phyloP scores from a whole-genome alignment of 2,329 filamentous ascomycete genomes.

The Emergomyces pasteurianus region DNA sequence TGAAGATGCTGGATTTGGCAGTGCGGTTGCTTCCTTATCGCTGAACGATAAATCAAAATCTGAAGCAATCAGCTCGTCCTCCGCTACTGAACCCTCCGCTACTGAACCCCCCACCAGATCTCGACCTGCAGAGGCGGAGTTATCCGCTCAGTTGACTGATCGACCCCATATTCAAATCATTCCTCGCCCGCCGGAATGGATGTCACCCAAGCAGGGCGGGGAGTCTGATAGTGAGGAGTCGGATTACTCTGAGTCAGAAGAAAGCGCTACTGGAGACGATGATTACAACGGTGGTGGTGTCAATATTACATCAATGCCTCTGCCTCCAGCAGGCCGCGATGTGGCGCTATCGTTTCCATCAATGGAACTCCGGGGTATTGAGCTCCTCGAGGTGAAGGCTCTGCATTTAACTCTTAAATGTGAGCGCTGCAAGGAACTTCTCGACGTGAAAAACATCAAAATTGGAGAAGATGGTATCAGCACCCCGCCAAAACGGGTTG shows the following conservation, averaged over 20 bases:
- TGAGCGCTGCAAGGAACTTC: constrained; percentile 61
- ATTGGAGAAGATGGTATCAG: constrained; percentile 37
- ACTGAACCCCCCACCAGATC: constrained; percentile 6
- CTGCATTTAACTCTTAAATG: constrained; percentile 65
- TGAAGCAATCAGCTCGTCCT: not conserved
- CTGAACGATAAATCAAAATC: not conserved
- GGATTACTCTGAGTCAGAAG: constrained; percentile 35
- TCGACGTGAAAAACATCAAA: constrained; percentile 57
- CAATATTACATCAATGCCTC: constrained; percentile 21
- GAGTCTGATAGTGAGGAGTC: constrained; percentile 27
- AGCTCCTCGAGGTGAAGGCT: constrained; percentile 57
- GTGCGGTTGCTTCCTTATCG: constrained; percentile 1
- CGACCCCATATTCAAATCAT: constrained; percentile 59
- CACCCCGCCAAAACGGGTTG: constrained; percentile 28
- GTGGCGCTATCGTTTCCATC: constrained; percentile 70
- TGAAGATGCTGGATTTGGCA: constrained; percentile 12
- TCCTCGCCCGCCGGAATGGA: constrained; percentile 68
- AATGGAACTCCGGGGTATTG: constrained; percentile 64
- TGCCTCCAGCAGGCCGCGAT: constrained; percentile 47
- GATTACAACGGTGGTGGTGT: constrained; percentile 34
- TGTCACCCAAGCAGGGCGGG: constrained; percentile 21
- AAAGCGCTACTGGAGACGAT: constrained; percentile 28
- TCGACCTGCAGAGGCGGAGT: constrained; percentile 7
- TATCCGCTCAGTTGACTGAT: constrained; percentile 27
- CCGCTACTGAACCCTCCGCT: not conserved